These are phyloP conservation scores for Trichoderma sp. DNA, from an alignment of 2,329 filamentous ascomycete genomes.

Conservation along the genomic window DNA sequence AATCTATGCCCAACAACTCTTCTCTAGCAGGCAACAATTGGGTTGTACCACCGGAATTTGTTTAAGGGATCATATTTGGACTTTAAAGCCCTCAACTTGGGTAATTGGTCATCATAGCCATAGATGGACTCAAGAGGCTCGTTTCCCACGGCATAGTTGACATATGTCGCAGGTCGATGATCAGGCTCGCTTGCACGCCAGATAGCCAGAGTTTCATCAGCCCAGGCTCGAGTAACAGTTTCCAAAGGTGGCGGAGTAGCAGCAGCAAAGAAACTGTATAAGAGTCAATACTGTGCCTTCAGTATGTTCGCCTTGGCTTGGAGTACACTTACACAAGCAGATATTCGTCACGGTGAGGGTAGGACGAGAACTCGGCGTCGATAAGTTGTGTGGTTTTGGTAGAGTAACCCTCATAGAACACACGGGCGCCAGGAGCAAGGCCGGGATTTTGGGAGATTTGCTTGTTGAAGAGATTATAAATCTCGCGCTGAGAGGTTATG, in stretches of 20 bases:
- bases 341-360: slow-evolving; percentile 3
- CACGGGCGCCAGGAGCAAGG: neutral
- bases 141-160: neutral
- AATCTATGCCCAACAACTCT: neutral
- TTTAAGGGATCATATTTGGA: neutral
- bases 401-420: neutral
- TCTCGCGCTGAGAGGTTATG: neutral
- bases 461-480: neutral
- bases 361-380: neutral
- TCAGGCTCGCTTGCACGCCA: neutral
- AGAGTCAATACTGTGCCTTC: neutral
- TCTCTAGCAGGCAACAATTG: neutral
- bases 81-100: neutral
- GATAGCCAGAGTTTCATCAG: neutral
- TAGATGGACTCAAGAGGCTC: neutral
- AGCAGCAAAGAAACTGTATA: neutral
- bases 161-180: neutral
- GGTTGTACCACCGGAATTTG: neutral
- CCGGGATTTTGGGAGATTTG: neutral
- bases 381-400: neutral
- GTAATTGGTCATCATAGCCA: neutral
- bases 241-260: neutral
- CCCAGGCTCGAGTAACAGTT: neutral
- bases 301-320: rapidly evolving
- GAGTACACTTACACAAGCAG: neutral